Percentiles rank a stretch among this genome's conserved stretches.
Conservation (phyloP, 768 basidiomycete species). For the Amanita brunnescens region DNA sequence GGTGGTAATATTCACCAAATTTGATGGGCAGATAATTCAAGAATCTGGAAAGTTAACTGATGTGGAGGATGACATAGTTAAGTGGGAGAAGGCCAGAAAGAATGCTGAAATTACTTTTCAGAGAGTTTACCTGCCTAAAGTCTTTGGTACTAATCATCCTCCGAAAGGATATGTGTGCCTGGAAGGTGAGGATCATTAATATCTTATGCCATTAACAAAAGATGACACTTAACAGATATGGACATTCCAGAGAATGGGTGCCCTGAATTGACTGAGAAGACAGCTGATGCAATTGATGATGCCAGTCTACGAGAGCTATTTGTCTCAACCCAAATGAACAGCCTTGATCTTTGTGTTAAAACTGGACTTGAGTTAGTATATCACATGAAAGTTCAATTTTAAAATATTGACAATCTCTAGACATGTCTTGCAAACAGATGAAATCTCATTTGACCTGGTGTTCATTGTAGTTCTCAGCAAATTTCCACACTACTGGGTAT, state of each 20-base stretch:
- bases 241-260: slow-evolving; percentile 10
- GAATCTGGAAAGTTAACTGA: slow-evolving; percentile 9
- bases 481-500: too few relatives aligned
- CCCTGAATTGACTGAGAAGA: slow-evolving; percentile 10
- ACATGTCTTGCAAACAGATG: too few relatives aligned
- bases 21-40: slow-evolving; percentile 20
- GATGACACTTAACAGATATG: slow-evolving; percentile 12
- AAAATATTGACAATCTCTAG: too few relatives aligned
- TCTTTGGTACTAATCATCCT: slow-evolving; percentile 9
- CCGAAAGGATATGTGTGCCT: slow-evolving; percentile 13
- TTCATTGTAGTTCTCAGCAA: too few relatives aligned
- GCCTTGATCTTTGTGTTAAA: slow-evolving; percentile 12
- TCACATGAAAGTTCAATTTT: neutral
- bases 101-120: slow-evolving; percentile 12
- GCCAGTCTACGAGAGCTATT: slow-evolving; percentile 13
- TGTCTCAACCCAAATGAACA: slow-evolving; percentile 13
- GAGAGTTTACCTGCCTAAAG: slow-evolving; percentile 9
- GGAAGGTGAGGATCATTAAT: slow-evolving; percentile 8
- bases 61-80: slow-evolving; percentile 1
- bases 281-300: slow-evolving; percentile 8
- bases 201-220: neutral
- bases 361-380: slow-evolving; percentile 1
- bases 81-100: slow-evolving; percentile 6
- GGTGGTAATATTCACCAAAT: slow-evolving; percentile 29
- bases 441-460: too few relatives aligned